These are phyloP conservation scores for Guillardia theta DNA, from an alignment of 78 protist genomes.

Conservation along the genomic window DNA sequence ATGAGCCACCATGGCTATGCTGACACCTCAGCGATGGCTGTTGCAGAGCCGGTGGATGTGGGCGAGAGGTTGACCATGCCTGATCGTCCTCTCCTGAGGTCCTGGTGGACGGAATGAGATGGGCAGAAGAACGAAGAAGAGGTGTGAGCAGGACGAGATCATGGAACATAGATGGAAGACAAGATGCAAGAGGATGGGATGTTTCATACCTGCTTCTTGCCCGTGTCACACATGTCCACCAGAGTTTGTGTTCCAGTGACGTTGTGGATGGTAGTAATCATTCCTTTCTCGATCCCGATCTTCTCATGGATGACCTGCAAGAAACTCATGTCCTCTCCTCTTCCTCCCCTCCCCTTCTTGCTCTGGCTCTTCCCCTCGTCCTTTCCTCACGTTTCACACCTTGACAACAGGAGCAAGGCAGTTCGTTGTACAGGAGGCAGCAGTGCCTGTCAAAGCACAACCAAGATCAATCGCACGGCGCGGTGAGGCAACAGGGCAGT, in stretches of 20 bases:
- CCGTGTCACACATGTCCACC: background rate
- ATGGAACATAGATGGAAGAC: background rate
- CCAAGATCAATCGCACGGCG: no score
- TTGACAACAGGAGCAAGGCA: slow-evolving; percentile 99
- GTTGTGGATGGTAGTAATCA: slow-evolving; percentile 43
- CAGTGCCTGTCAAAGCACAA: no score
- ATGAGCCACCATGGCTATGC: background rate
- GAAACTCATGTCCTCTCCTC: background rate
- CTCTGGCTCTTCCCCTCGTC: no score
- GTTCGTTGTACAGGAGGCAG: slow-evolving; percentile 99
- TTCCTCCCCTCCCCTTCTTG: no score
- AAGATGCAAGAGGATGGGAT: background rate
- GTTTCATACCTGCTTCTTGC: background rate
- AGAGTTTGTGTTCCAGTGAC: slow-evolving; percentile 27
- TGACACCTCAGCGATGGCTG: slow-evolving; percentile 1
- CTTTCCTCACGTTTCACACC: slow-evolving; percentile 44
- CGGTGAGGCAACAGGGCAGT: no score
- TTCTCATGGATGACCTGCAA: slow-evolving; percentile 26
- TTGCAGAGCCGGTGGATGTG: slow-evolving; percentile 39
- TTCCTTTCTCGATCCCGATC: background rate
- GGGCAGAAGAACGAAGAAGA: background rate
- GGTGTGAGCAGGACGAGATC: background rate
- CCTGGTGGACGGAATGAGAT: background rate
- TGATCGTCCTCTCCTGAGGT: background rate
- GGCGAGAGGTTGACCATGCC: background rate